Percentiles rank a stretch among this genome's conserved stretches.
Evolutionary conservation across 2,329 filamentous ascomycete species (phyloP).

Genomic region (Tolypocladium guangdongense): DNA sequence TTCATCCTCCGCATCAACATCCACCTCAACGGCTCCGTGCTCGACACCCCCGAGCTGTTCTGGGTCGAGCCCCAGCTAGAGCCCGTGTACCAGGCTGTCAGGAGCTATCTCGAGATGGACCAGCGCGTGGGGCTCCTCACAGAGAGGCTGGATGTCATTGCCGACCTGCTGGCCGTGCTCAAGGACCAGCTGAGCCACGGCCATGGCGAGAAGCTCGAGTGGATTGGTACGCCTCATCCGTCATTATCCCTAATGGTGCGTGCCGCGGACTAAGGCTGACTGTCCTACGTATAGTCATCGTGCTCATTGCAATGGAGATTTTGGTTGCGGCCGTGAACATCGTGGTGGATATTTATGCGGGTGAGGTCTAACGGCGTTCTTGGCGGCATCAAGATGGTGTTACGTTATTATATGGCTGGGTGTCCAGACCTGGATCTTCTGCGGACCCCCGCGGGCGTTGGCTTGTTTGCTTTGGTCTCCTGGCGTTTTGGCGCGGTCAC

Average conservation of each 20-base stretch:
- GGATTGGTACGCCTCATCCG: conserved; percentile 57
- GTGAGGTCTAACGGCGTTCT: conserved; percentile 10
- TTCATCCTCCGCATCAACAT: conserved; percentile 98
- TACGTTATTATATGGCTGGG: neutral
- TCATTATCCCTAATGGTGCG: neutral
- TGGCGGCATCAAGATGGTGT: neutral
- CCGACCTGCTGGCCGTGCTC: conserved; percentile 80
- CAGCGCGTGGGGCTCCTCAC: conserved; percentile 84
- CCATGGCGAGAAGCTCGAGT: conserved; percentile 80
- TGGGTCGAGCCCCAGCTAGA: conserved; percentile 97
- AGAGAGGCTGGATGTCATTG: conserved; percentile 78
- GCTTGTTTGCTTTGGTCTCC: neutral
- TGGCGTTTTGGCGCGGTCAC: neutral
- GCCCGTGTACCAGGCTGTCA: conserved; percentile 88
- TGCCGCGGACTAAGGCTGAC: neutral
- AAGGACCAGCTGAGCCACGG: conserved; percentile 94
- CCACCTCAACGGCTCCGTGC: conserved; percentile 89
- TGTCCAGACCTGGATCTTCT: neutral
- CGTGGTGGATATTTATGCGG: conserved; percentile 76
- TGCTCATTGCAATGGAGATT: conserved; percentile 92
- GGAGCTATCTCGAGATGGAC: conserved; percentile 96
- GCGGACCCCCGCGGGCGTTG: neutral
- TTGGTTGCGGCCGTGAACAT: conserved; percentile 90
- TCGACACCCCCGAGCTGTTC: conserved; percentile 95
- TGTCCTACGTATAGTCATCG: conserved; percentile 54